A percentile compares a stretch with the other conserved stretches of the same genome.
Conservation (phyloP, 2,329 filamentous ascomycete genomes). For the Alternaria longipes region DNA sequence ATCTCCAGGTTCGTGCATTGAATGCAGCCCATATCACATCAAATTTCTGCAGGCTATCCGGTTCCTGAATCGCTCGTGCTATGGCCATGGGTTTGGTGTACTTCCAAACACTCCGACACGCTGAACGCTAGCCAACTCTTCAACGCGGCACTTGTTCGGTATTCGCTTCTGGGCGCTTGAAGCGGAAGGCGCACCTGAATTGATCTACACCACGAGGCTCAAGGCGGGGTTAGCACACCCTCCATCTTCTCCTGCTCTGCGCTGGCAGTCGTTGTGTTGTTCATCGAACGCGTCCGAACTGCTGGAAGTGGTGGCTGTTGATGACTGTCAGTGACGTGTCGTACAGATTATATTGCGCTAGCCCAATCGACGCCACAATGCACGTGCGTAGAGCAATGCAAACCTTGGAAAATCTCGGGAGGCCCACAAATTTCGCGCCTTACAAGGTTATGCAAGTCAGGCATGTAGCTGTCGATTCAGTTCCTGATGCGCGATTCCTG, state of each 20-base stretch:
- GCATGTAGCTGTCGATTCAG: constrained; percentile 12
- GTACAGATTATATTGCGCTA: constrained; percentile 27
- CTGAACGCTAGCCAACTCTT: constrained; percentile 20
- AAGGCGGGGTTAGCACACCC: constrained; percentile 30
- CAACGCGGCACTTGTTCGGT: constrained; percentile 24
- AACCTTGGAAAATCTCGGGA: constrained; percentile 15
- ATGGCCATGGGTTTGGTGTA: constrained; percentile 39
- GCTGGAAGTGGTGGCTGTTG: constrained; percentile 29
- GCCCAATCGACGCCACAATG: constrained; percentile 18
- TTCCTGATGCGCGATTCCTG: constrained; percentile 11
- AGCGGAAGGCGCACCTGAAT: constrained; percentile 19
- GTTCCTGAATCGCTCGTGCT: constrained; percentile 36
- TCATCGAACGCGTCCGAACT: constrained; percentile 29
- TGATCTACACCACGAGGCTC: constrained; percentile 22
- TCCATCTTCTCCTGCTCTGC: constrained; percentile 33
- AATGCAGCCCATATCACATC: constrained; percentile 41
- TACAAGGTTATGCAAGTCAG: constrained; percentile 7
- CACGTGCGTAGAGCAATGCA: constrained; percentile 18
- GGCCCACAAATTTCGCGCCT: constrained; percentile 15
- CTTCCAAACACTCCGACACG: constrained; percentile 17
- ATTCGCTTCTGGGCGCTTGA: constrained; percentile 22
- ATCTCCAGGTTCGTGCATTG: constrained; percentile 33
- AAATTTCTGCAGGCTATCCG: constrained; percentile 30
- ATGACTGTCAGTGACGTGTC: constrained; percentile 36
- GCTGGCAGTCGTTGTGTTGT: constrained; percentile 42